Percentiles rank a stretch among this genome's conserved stretches.
These are phyloP conservation scores for Penicillium palitans DNA, from an alignment of 2,329 filamentous ascomycete species.

Conservation along the genomic window DNA sequence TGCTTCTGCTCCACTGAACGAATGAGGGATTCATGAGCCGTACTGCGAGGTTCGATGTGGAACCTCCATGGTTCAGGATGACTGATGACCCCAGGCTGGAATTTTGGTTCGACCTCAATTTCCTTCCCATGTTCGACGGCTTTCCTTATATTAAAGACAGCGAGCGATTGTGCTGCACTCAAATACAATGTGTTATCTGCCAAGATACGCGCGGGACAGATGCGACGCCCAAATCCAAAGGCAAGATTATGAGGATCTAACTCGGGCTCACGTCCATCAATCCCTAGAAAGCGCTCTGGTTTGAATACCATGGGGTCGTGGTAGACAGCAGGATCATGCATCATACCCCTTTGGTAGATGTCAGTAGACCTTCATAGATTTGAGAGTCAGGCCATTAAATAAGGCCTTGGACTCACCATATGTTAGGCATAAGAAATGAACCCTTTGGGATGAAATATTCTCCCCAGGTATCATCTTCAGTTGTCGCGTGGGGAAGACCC, in stretches of 20 bases:
- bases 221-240: slow-evolving; percentile 45
- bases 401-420: neutral
- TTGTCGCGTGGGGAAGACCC: slow-evolving; percentile 9
- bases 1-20: slow-evolving; percentile 4
- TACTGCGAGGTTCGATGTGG: slow-evolving; percentile 11
- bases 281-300: slow-evolving; percentile 45
- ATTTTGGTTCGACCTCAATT: slow-evolving; percentile 38
- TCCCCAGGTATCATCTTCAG: too few relatives aligned
- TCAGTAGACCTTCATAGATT: neutral
- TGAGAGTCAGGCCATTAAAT: neutral
- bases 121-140: slow-evolving; percentile 38
- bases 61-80: slow-evolving; percentile 29
- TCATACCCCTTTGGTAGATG: slow-evolving; percentile 36
- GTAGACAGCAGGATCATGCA: slow-evolving; percentile 42
- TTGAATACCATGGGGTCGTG: slow-evolving; percentile 42
- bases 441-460: too few relatives aligned
- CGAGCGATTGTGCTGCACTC: slow-evolving; percentile 46
- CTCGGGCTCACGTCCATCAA: slow-evolving; percentile 34
- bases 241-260: slow-evolving; percentile 35
- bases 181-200: slow-evolving; percentile 47
- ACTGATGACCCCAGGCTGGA: slow-evolving; percentile 36
- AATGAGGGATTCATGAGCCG: slow-evolving; percentile 13
- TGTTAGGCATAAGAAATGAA: too few relatives aligned
- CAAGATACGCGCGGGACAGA: slow-evolving; percentile 46
- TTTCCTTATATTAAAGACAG: slow-evolving; percentile 50